Conservation (phyloP, 148 eudicot genomes). For the Vaccinium darrowii region DNA sequence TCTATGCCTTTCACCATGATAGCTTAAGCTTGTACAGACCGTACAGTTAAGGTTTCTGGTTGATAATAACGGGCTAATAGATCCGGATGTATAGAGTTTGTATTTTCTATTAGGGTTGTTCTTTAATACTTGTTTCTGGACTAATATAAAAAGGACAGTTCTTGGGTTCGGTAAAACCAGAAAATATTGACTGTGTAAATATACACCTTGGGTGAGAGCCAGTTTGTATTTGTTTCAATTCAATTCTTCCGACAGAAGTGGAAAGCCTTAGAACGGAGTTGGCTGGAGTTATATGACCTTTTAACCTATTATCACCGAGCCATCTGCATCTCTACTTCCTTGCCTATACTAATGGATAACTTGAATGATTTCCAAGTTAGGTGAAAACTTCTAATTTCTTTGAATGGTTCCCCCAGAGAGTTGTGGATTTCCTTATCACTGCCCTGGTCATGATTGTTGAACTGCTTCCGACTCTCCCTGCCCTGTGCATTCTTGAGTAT, state of each 20-base stretch:
- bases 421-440: neutral
- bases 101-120: neutral
- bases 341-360: neutral
- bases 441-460: neutral
- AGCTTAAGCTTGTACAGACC: neutral
- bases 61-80: neutral
- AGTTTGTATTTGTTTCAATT: neutral
- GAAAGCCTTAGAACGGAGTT: neutral
- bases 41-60: neutral
- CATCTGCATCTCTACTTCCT: slow-evolving; percentile 7
- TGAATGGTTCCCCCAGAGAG: neutral
- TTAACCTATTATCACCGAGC: neutral
- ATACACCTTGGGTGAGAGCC: neutral
- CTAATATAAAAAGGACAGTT: neutral
- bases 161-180: neutral
- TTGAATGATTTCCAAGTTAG: neutral
- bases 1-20: neutral
- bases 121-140: neutral
- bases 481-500: neutral
- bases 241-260: neutral
- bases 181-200: neutral
- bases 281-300: neutral
- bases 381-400: neutral
- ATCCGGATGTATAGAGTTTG: neutral
- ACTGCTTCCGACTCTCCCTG: neutral